Base-by-base conservation (phyloP, 2,329 filamentous ascomycete species). In the Knufia petricola region DNA sequence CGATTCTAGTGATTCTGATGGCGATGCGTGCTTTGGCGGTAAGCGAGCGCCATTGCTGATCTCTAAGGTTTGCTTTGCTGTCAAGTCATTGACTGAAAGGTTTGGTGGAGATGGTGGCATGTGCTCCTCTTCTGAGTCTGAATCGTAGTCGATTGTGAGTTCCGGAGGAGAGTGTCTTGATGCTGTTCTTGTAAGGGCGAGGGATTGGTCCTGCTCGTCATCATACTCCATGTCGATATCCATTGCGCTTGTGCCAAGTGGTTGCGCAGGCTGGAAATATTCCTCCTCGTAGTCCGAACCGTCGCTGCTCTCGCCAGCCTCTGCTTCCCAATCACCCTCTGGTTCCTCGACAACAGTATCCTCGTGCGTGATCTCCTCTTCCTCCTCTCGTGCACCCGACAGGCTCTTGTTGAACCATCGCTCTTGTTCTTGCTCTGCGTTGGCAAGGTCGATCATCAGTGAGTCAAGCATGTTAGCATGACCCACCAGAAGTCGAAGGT, bases 391-490 rank as follows among this genome's bases (percentile, higher is more conserved):
- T 59, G 85, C 85, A 62, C 84, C 85, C 65, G 79, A 82, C 69
- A 95, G 86, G 54, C 87, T 92, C 68, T 88, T 84, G 79, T 95
- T 94, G 82, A 95, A 96, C 89, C 89, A 95, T 58, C 80, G 83
- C 71, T 96, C 90, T 71, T 96, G 92, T 69, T 95, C 88, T 60
- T 82, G 81, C 76, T 96, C 92, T 64, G 90, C 90, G 51, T 94
- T 87, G 68, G 88, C 85, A 51, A 98, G 85, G 59, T 92, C 79
- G 54, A 82, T 67, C 92, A 96, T 96, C 64, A 98, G 74, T 34
- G 83, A 84, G 72, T 98, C 92, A 67, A 98, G 86, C 41, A 96
- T 84, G 77, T 96, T 98, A 74, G 92, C 92, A 71, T 98, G 92
- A 62, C 90, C 92, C 61, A 98, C 92, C 52, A 98, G 84, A 39